Evolutionary conservation across 2,329 filamentous ascomycete genomes (phyloP), one percentile per base, ranked within the genome.

Genomic region (Xylaria sp.): DNA sequence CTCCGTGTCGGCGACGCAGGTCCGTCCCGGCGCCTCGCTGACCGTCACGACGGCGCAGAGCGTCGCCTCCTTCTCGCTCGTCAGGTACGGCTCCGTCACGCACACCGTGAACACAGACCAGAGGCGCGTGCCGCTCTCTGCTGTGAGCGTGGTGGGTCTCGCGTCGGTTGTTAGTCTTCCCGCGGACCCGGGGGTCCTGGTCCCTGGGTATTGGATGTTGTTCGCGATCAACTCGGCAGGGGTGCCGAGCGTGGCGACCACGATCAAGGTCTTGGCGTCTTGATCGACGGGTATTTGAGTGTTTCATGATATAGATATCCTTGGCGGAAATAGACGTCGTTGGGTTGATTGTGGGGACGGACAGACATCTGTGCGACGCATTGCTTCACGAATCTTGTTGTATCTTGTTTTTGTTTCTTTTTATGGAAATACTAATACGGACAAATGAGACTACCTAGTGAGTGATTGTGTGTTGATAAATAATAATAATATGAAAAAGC

Each of bases 41-140:
- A 76, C 71, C 0, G 77, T 81, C 10, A 71, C 69, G 1, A 78
- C 77, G 6, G 63, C 74, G 27, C 65, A 66, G n/a, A 67, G 72
- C 5, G 72, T 75, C 0, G 69, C 71, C 2, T 76, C 72, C 10
- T 82, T 81, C 54, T 79, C 81, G 5, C 69, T 86, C 2, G 72
- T 86, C 27, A 75, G 84, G n/a, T 77, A 80, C 42, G 80, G 83
- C 1, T 79, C 79, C 1, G 76, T 76, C 0, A 86, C 84, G 1
- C 84, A 86, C 68, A 81, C 82, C 0, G 80, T 86, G 22, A 83
- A 87, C 65, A 86, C 83, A 0, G 85, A 87, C 72, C 84, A 86
- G 74, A 73, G 85, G 11, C 79, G 84, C 4, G 79, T 86, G 58
- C 74, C 81, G 29, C 72, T 83, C 20, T 75, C 74, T 1, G 62